These are phyloP conservation scores for Ophiostoma sp. DNA, from an alignment of 2,329 filamentous ascomycete species.

Conservation along the genomic window DNA sequence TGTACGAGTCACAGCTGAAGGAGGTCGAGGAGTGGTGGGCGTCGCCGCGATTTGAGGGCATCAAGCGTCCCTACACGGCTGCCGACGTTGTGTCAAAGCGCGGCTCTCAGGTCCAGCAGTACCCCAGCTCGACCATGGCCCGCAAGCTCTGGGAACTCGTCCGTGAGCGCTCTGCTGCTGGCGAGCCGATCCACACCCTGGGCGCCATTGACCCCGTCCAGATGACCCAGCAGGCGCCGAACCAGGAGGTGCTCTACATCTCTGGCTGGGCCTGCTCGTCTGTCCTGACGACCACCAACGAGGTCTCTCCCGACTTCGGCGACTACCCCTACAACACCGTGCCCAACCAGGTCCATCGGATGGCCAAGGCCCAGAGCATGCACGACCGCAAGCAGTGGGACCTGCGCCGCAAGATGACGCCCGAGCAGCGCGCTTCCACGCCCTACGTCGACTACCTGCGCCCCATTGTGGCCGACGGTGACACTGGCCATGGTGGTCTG, in stretches of 20 bases:
- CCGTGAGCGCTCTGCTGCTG: constrained; percentile 71
- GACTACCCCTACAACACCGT: constrained; percentile 99
- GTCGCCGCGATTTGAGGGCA: constrained; percentile 78
- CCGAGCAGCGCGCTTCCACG: constrained; percentile 70
- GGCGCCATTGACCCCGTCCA: constrained; percentile 98
- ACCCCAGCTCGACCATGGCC: constrained; percentile 92
- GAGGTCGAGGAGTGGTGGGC: constrained; percentile 92
- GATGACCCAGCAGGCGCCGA: constrained; percentile 96
- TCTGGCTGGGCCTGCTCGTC: constrained; percentile 98
- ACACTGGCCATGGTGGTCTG: constrained; percentile 91
- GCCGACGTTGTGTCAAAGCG: constrained; percentile 92
- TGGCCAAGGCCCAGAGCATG: constrained; percentile 95
- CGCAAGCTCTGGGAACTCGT: constrained; percentile 91
- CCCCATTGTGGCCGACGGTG: constrained; percentile 93
- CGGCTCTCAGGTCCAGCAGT: constrained; percentile 80
- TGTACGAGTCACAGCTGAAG: constrained; percentile 80
- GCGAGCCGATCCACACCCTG: constrained; percentile 86
- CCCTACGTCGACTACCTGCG: constrained; percentile 91
- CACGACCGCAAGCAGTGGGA: constrained; percentile 98
- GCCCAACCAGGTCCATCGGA: constrained; percentile 92
- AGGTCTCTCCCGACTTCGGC: constrained; percentile 95
- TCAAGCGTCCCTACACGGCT: constrained; percentile 87
- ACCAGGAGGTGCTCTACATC: constrained; percentile 94
- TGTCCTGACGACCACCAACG: constrained; percentile 88
- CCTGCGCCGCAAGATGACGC: constrained; percentile 71